These are phyloP conservation scores for Staphylotrichum longicolle DNA, from an alignment of 495 filamentous ascomycete species.

Conservation along the genomic window DNA sequence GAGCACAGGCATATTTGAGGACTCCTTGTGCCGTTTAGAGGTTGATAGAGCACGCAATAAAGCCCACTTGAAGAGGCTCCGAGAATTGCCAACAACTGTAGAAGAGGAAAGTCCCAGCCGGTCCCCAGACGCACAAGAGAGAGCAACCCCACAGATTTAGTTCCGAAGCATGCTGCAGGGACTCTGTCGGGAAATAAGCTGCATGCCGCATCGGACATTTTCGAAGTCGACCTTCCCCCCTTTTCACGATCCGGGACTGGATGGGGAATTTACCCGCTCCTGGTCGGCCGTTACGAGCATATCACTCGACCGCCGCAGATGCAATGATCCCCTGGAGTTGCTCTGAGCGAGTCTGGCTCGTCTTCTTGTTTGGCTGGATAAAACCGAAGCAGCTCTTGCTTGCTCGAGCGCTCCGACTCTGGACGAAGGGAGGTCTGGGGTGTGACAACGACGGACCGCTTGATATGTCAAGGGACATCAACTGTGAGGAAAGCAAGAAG, in stretches of 20 bases:
- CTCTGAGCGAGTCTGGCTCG: not conserved
- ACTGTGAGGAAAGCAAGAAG: no score
- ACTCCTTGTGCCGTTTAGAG: no score
- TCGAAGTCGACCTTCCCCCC: not conserved
- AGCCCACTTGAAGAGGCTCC: no score
- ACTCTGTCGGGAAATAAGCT: not conserved
- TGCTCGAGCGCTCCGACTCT: not conserved
- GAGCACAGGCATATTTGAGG: not conserved
- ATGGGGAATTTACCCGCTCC: slow-evolving; percentile 4
- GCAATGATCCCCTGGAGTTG: not conserved
- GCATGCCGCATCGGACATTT: slow-evolving; percentile 10
- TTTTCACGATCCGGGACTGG: not conserved
- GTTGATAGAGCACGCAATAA: no score
- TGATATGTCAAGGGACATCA: no score
- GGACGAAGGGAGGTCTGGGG: not conserved
- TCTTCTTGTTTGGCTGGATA: not conserved
- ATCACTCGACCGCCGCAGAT: no score
- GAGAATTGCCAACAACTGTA: no score
- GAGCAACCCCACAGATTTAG: slow-evolving; percentile 1
- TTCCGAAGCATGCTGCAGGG: slow-evolving; percentile 3
- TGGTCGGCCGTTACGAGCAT: not conserved
- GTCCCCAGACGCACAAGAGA: not conserved
- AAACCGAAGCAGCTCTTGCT: not conserved
- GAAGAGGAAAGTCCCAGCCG: no score
- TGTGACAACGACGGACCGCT: no score